Percentiles rank a stretch among this genome's conserved stretches.
These are phyloP conservation scores for Dactylellina parvicollis DNA, from an alignment of 2,329 filamentous ascomycete genomes.

Conservation along the genomic window DNA sequence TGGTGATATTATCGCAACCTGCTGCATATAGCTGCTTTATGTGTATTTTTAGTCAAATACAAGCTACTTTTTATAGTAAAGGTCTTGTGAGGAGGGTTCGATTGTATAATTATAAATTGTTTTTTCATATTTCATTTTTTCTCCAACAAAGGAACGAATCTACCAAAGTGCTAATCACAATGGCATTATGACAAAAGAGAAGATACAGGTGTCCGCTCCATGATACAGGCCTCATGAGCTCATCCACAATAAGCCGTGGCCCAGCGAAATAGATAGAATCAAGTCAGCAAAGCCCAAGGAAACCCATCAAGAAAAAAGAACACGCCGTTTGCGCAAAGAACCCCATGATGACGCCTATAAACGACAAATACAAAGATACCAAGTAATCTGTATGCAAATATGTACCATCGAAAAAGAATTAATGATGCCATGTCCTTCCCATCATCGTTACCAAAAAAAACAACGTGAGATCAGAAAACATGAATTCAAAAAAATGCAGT, in stretches of 20 bases:
- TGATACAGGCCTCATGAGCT: conserved; percentile 12
- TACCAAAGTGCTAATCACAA: background rate
- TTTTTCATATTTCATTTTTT: conserved; percentile 7
- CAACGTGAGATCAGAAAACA: too few relatives aligned
- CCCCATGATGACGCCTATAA: conserved; percentile 24
- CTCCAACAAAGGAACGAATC: background rate
- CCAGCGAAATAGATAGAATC: background rate
- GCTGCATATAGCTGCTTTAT: background rate
- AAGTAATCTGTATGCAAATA: conserved; percentile 5
- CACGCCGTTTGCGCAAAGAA: conserved; percentile 14
- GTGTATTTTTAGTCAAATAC: conserved; percentile 20
- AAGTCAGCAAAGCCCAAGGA: background rate
- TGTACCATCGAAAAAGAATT: conserved; percentile 29
- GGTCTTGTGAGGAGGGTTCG: background rate
- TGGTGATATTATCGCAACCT: background rate
- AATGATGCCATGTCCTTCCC: background rate
- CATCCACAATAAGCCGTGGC: background rate
- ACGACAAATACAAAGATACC: background rate
- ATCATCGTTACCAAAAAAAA: background rate
- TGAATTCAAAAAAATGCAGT: too few relatives aligned
- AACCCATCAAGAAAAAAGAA: background rate
- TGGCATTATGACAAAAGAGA: background rate
- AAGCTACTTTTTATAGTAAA: background rate
- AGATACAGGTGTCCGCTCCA: conserved; percentile 17
- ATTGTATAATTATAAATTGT: background rate